Conservation (phyloP, 768 basidiomycete species). For the Trametopsis cervina region DNA sequence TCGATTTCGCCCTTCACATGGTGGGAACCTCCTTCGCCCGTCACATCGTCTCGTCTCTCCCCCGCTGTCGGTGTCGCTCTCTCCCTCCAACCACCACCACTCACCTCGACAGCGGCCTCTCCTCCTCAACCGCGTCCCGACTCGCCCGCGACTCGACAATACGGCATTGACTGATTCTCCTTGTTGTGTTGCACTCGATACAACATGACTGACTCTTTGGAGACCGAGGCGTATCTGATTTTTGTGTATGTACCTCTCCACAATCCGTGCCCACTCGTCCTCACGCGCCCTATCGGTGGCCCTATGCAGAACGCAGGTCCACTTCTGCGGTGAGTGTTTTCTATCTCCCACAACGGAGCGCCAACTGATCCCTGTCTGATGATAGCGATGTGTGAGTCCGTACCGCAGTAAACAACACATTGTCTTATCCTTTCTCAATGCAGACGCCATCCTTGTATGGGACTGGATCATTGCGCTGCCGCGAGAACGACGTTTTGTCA, state of each 20-base stretch:
- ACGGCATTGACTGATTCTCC: not conserved
- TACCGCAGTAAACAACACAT: not conserved
- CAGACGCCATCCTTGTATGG: conserved; percentile 80
- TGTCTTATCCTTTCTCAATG: conserved; percentile 3
- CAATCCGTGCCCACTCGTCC: not conserved
- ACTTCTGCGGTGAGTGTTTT: conserved; percentile 71
- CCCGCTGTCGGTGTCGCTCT: not conserved
- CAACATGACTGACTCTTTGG: conserved; percentile 38
- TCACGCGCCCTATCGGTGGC: not conserved
- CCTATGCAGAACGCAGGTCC: conserved; percentile 52
- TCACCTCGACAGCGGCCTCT: not conserved
- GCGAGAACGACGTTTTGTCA: conserved; percentile 72
- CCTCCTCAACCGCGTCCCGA: too few relatives aligned
- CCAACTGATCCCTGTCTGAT: conserved; percentile 11
- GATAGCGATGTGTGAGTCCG: conserved; percentile 37
- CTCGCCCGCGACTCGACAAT: not conserved
- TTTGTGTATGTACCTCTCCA: conserved; percentile 43
- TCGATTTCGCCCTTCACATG: not conserved
- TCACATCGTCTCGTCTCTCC: not conserved
- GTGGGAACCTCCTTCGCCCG: not conserved
- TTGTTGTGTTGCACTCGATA: not conserved
- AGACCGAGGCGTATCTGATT: conserved; percentile 68
- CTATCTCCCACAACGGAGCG: conserved; percentile 15
- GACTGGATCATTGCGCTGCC: conserved; percentile 79
- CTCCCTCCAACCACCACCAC: not conserved